Percentiles rank a stretch among this genome's conserved stretches.
phyloP scores from a whole-genome alignment of 371 early-diverging fungal species.

The Syncephalastrum contaminatum region DNA sequence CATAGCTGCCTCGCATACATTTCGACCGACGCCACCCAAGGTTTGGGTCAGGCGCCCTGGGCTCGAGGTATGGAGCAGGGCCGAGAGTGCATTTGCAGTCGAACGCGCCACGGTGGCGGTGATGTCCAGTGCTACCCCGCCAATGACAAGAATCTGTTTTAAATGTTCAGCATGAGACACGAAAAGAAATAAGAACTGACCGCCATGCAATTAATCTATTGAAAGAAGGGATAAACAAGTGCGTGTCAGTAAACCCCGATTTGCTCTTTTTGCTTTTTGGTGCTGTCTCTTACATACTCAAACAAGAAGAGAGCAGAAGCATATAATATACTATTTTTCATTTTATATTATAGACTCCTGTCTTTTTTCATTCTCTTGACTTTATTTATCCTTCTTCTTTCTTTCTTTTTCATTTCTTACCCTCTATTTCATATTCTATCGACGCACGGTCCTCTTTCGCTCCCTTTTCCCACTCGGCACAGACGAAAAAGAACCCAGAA shows the following conservation, averaged over 20 bases:
- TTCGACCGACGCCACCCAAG: constrained; percentile 90
- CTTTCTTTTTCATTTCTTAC: constrained; percentile 5
- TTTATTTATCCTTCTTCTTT: constrained; percentile 5
- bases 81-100: neutral
- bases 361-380: neutral
- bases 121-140: constrained; percentile 85
- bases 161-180: neutral
- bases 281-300: neutral
- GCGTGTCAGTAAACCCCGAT: neutral
- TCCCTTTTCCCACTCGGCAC: neutral
- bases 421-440: neutral
- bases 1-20: constrained; percentile 81
- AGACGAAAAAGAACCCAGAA: neutral
- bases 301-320: too few relatives aligned
- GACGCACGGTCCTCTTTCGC: constrained; percentile 1
- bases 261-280: neutral
- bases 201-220: neutral
- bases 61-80: constrained; percentile 64
- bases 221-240: neutral
- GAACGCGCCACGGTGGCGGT: constrained; percentile 34
- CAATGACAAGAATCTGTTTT: constrained; percentile 66
- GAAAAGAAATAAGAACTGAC: neutral
- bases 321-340: neutral
- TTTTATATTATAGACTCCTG: constrained; percentile 1
- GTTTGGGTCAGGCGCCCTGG: constrained; percentile 66